These are phyloP conservation scores for Kazachstania viticola DNA, from an alignment of 805 yeast species.

Conservation along the genomic window DNA sequence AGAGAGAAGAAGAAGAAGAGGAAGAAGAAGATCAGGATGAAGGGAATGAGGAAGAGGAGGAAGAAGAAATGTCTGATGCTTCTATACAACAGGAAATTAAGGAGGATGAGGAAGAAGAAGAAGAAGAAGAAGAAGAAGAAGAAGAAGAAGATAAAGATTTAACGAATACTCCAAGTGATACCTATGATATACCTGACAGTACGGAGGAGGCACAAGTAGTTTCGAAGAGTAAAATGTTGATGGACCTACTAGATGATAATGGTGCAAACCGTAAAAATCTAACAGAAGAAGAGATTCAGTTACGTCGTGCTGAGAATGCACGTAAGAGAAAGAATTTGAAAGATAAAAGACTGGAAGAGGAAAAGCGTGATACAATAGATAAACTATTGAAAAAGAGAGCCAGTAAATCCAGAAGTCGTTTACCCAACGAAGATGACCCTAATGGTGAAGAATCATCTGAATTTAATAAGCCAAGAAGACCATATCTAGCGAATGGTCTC, in stretches of 20 bases:
- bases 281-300: conserved; percentile 74
- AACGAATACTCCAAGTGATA: neutral
- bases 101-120: conserved; percentile 8
- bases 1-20: conserved; percentile 1
- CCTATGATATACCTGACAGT: too few species aligned
- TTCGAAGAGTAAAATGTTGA: conserved; percentile 14
- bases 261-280: conserved; percentile 39
- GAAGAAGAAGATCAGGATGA: neutral
- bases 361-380: conserved; percentile 83
- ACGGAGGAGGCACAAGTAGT: conserved; percentile 5
- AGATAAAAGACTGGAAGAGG: conserved; percentile 78
- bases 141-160: conserved; percentile 8
- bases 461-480: conserved; percentile 21
- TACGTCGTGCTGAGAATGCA: conserved; percentile 78
- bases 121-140: conserved; percentile 13
- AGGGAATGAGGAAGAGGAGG: conserved; percentile 4
- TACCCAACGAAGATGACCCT: conserved; percentile 11
- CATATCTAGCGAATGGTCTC: conserved; percentile 20
- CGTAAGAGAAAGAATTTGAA: conserved; percentile 78
- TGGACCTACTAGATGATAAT: conserved; percentile 11
- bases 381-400: conserved; percentile 79
- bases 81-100: conserved; percentile 15
- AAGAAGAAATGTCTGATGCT: conserved; percentile 7
- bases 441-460: conserved; percentile 9
- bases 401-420: conserved; percentile 42